Evolutionary conservation across 2,329 filamentous ascomycete genomes (phyloP), one percentile per base, ranked within the genome.

Genomic region (Beauveria pseudobassiana): DNA sequence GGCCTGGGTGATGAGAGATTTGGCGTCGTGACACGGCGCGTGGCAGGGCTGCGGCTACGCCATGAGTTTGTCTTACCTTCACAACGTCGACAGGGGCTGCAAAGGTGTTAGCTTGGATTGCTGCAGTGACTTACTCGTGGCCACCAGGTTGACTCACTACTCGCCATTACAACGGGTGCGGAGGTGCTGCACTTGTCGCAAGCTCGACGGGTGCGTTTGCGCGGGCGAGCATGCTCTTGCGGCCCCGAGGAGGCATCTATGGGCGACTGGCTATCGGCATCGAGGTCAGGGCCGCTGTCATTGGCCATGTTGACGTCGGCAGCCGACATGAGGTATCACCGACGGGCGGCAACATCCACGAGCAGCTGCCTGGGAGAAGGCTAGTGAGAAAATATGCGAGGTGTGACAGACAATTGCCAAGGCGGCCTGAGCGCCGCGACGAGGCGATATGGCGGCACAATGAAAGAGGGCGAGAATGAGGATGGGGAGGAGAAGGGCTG

Each of bases 91-190:
- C 74, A 74, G 18, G 65, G 67, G 48, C 67, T 67, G 20, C 12
- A 28, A 57, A 8, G 30, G 45, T 51, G 56, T 62, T 56, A 63
- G 62, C 38, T 2, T 12, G 1, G 18, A 24, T 14, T 14, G 40
- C 9, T 10, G 7, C 59, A 30, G 28, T 10, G 30, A 34, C 34
- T 16, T 22, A 42, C 51, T 38, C 34, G 51, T 26, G 60, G 55
- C 52, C 34, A 18, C 28, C 12, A 43, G 18, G 22, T 38, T 14
- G 20, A 68, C 74, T 72, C 64, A 78, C 77, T 73, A 78, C 48
- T 75, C 69, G 22, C 77, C 77, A 64, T 79, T 74, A 62, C 77
- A 80, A 43, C 77, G 70, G 5, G 75, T 76, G 61, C 76, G 70
- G 75, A 77, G 6, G 68, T 65, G 58, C 73, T 77, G 67, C 70